phyloP scores from a whole-genome alignment of 805 yeast species.

The Starmera dryadoides region DNA sequence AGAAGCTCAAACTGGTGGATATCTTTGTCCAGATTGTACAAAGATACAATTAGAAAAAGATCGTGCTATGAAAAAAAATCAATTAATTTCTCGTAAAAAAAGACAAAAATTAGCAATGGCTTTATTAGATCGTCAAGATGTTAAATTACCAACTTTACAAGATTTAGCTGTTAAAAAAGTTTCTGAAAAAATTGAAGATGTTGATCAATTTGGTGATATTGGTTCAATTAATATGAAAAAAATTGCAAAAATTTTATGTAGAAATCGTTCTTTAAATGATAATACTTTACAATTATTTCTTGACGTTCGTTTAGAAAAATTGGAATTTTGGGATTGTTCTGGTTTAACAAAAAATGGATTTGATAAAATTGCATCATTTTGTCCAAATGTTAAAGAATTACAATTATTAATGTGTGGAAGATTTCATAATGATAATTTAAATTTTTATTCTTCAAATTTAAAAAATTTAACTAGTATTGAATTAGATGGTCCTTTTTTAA shows the following conservation, averaged over 20 bases:
- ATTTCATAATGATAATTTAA: constrained; percentile 67
- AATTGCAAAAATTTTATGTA: constrained; percentile 69
- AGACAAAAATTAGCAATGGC: constrained; percentile 82
- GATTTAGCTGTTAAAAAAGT: constrained; percentile 70
- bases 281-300: constrained; percentile 69
- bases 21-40: constrained; percentile 59
- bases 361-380: constrained; percentile 63
- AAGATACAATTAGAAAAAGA: constrained; percentile 33
- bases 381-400: constrained; percentile 63
- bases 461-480: constrained; percentile 43
- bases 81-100: constrained; percentile 59
- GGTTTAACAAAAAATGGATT: constrained; percentile 59
- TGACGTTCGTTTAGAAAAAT: constrained; percentile 42
- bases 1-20: constrained; percentile 46
- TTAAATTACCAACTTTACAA: constrained; percentile 63
- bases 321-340: constrained; percentile 93
- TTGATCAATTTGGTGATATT: constrained; percentile 81
- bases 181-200: constrained; percentile 60
- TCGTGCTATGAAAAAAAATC: constrained; percentile 38
- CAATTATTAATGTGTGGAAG: constrained; percentile 91
- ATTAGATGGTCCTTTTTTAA: constrained; percentile 88
- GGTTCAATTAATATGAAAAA: constrained; percentile 66
- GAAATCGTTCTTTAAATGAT: constrained; percentile 73
- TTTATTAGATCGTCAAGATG: constrained; percentile 62
- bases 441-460: constrained; percentile 55